Base-by-base conservation (phyloP, 768 basidiomycete genomes). In the Artomyces pyxidatus region DNA sequence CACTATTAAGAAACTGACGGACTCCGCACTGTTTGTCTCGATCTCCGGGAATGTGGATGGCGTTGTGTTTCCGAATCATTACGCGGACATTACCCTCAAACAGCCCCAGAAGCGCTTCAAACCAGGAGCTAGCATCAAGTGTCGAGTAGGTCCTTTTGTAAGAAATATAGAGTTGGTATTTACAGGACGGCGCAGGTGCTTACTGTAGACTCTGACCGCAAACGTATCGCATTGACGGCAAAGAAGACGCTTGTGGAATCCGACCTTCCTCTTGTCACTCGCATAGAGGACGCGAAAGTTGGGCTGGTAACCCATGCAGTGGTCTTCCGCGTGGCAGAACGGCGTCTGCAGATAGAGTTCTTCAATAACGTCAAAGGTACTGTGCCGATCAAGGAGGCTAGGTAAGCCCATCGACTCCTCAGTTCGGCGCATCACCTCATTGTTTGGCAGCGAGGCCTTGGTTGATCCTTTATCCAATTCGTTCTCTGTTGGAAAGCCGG, bases 21-120 rank as follows among this genome's bases (percentile, higher is more conserved):
- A 88, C 49, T 74, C 78, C 28, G 85, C 79, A 0, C 68, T 99
- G 30, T 95, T 96, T 60, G 80, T 98, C 37, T 81, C 88, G 25
- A 71, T 98, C 48, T 81, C 85, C 4, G 91, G 89, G 5, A 88
- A 78, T 51, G 82, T 97, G 27, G 91, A 96, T 60, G 96, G 89
- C 25, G 85, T 96, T 23, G 74, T 97, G 19, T 96, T 90, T 88
- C 93, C 94, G 0, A 78, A 82, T 52, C 96, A 98, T 62, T 96
- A 88, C 62, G 92, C 96, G 10, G 96, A 99, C 64, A 93, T 98
- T 59, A 63, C 71, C n/a, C 74, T 98, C 58, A 96, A 93, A 62
- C 88, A 97, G 62, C 95, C 95, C 9, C 81, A 90, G 37, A 89
- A 83, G 67, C 77, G 85, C 52, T 99, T 96, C 71, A 93, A 90